Conservation (phyloP, 208 protist genomes). For the Leishmania gerbilli region DNA sequence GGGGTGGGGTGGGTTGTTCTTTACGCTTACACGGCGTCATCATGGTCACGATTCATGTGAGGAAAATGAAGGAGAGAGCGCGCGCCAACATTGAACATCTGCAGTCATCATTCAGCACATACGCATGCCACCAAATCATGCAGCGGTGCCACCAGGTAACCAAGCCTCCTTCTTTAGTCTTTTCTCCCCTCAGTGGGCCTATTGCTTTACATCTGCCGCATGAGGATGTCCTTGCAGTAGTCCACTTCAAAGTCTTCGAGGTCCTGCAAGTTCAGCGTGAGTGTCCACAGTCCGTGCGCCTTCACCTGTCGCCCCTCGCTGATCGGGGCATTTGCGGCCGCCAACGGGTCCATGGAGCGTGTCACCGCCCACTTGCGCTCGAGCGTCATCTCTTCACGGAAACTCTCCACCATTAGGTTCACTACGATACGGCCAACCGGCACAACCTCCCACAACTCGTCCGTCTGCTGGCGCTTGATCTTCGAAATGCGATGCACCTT, state of each 20-base stretch:
- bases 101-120: background rate
- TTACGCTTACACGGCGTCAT: background rate
- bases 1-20: background rate
- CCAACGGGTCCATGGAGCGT: conserved; percentile 80
- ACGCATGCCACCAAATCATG: background rate
- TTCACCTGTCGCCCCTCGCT: conserved; percentile 81
- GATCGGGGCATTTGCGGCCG: conserved; percentile 72
- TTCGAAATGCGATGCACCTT: conserved; percentile 72
- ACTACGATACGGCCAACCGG: conserved; percentile 87
- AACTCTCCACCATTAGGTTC: conserved; percentile 86
- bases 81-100: background rate
- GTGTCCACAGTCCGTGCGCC: conserved; percentile 87
- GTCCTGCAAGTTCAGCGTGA: conserved; percentile 91
- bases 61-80: conserved; percentile 8
- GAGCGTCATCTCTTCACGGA: conserved; percentile 72
- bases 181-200: background rate
- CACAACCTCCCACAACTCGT: conserved; percentile 89
- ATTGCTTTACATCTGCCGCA: conserved; percentile 60
- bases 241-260: conserved; percentile 92
- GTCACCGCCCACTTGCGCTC: conserved; percentile 92
- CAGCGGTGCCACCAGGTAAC: background rate
- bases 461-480: conserved; percentile 70
- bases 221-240: conserved; percentile 89
- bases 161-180: background rate
- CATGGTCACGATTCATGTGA: background rate